These are phyloP conservation scores for Ceratocystis variospora DNA, from an alignment of 2,329 filamentous ascomycete genomes.

Conservation along the genomic window DNA sequence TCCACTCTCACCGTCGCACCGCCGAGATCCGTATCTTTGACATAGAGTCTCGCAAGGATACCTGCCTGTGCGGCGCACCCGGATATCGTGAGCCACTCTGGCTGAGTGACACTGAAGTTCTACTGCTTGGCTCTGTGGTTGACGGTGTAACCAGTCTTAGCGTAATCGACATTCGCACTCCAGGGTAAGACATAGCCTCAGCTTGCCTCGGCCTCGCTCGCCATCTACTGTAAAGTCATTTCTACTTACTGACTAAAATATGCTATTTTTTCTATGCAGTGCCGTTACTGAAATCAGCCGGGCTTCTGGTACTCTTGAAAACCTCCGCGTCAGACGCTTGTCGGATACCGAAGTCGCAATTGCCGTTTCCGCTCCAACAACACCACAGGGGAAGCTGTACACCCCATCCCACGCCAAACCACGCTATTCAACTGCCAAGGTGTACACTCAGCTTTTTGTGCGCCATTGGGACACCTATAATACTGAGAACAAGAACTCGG, in stretches of 20 bases:
- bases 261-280: neutral
- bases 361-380: slow-evolving; percentile 49
- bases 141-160: slow-evolving; percentile 37
- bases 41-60: slow-evolving; percentile 45
- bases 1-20: slow-evolving; percentile 55
- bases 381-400: slow-evolving; percentile 54
- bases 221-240: neutral
- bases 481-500: slow-evolving; percentile 51
- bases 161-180: slow-evolving; percentile 23
- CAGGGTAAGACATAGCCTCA: slow-evolving; percentile 12
- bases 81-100: slow-evolving; percentile 60
- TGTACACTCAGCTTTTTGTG: slow-evolving; percentile 64
- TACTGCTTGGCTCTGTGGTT: slow-evolving; percentile 39
- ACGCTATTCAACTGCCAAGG: slow-evolving; percentile 48
- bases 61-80: slow-evolving; percentile 49
- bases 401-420: slow-evolving; percentile 49
- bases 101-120: slow-evolving; percentile 53
- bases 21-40: slow-evolving; percentile 59
- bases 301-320: slow-evolving; percentile 37
- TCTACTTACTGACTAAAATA: neutral
- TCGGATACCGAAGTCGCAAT: slow-evolving; percentile 39
- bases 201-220: neutral
- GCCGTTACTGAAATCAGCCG: slow-evolving; percentile 14
- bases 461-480: slow-evolving; percentile 74
- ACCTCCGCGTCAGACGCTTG: slow-evolving; percentile 43